Conservation (phyloP, 306 rosid genomes). For the Spatholobus suberectus region DNA sequence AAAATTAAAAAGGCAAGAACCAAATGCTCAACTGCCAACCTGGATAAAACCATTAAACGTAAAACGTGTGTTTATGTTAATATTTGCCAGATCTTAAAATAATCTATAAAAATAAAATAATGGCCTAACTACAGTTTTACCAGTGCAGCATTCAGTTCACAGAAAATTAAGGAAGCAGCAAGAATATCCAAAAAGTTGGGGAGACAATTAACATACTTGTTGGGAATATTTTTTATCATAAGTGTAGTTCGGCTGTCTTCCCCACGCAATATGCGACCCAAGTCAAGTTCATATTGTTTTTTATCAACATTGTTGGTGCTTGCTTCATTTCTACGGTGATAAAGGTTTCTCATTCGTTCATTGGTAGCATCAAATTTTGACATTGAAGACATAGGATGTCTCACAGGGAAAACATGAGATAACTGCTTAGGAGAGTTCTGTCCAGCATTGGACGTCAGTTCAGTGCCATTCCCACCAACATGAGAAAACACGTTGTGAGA, state of each 20-base stretch:
- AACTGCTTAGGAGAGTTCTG: conserved; percentile 65
- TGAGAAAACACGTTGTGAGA: conserved; percentile 62
- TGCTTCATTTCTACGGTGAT: conserved; percentile 67
- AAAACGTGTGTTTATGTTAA: not conserved
- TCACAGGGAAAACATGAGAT: conserved; percentile 59
- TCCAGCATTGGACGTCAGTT: conserved; percentile 49
- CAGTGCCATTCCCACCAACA: conserved; percentile 59
- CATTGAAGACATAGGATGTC: conserved; percentile 61
- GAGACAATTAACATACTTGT: conserved; percentile 58
- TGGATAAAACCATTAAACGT: conserved; percentile 6
- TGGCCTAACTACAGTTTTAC: conserved; percentile 12
- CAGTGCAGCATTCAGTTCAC: not conserved
- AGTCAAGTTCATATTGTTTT: conserved; percentile 71
- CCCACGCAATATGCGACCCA: conserved; percentile 64
- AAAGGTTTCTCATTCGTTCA: conserved; percentile 63
- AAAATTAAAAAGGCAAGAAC: not conserved
- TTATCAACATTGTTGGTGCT: conserved; percentile 62
- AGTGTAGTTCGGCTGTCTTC: conserved; percentile 75
- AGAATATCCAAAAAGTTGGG: not conserved
- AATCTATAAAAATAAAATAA: conserved; percentile 21
- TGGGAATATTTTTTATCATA: conserved; percentile 82
- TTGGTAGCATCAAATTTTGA: conserved; percentile 60
- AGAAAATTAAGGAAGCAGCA: conserved; percentile 1
- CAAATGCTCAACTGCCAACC: conserved; percentile 21
- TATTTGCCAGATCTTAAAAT: conserved; percentile 6